Conservation (phyloP, 345 rosid species). For the Hibiscus trionum region DNA sequence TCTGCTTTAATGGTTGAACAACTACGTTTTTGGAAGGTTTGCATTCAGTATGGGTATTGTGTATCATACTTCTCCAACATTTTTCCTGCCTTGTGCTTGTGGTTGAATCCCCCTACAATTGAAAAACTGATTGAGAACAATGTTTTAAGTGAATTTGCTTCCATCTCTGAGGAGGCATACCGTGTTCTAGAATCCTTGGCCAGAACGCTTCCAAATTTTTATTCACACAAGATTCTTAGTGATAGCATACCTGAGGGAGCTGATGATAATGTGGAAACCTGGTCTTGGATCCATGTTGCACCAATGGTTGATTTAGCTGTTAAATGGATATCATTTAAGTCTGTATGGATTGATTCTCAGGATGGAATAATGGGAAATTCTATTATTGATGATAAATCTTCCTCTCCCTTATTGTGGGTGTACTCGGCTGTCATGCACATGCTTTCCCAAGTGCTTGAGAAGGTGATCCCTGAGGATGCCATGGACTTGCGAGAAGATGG, state of each 20-base stretch:
- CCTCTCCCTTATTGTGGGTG: constrained; percentile 55
- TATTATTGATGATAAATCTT: constrained; percentile 20
- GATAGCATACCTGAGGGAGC: constrained; percentile 15
- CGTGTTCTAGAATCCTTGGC: constrained; percentile 73
- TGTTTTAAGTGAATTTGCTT: constrained; percentile 54
- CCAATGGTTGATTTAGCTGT: constrained; percentile 71
- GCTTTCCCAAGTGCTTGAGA: constrained; percentile 63
- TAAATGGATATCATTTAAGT: constrained; percentile 54
- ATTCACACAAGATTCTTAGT: constrained; percentile 24
- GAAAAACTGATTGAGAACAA: constrained; percentile 48
- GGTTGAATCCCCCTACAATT: constrained; percentile 74
- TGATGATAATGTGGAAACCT: constrained; percentile 29
- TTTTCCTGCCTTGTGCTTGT: constrained; percentile 74
- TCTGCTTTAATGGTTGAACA: constrained; percentile 78
- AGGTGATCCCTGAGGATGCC: constrained; percentile 36
- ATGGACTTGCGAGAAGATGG: constrained; percentile 20
- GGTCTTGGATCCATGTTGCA: constrained; percentile 78
- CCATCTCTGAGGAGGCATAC: constrained; percentile 62
- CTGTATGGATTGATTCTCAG: constrained; percentile 32
- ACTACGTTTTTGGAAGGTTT: constrained; percentile 72
- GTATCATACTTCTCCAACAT: constrained; percentile 59
- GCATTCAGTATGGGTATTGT: constrained; percentile 59
- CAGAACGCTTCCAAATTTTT: constrained; percentile 58
- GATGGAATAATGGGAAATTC: constrained; percentile 23
- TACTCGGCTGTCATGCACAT: constrained; percentile 57